A percentile compares a stretch with the other conserved stretches of the same genome.
phyloP scores from a whole-genome alignment of 495 filamentous ascomycete genomes.

The Cercophora newfieldiana region DNA sequence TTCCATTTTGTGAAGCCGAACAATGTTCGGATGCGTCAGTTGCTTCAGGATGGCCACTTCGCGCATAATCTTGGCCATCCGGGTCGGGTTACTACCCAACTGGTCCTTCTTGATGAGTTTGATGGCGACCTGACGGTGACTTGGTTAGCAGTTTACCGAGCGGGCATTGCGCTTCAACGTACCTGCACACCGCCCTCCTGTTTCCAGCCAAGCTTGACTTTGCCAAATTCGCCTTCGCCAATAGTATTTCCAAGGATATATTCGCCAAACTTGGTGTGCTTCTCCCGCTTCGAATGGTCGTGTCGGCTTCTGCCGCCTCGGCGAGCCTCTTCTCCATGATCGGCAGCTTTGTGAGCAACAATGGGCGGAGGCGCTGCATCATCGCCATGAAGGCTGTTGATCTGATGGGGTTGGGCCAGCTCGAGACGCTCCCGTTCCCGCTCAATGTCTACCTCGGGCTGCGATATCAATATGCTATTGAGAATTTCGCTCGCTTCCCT shows the following conservation, averaged over 20 bases:
- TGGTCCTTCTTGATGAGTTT: constrained; percentile 94
- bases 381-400: constrained; percentile 42
- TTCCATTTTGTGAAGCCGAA: constrained; percentile 96
- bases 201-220: constrained; percentile 99
- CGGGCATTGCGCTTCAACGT: constrained; percentile 23
- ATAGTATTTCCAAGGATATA: constrained; percentile 97
- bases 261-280: constrained; percentile 88
- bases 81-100: constrained; percentile 79
- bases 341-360: constrained; percentile 43
- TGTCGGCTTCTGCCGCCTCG: constrained; percentile 70
- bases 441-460: constrained; percentile 75
- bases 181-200: constrained; percentile 83
- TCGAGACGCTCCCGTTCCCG: constrained; percentile 72
- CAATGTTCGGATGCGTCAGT: constrained; percentile 91
- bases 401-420: constrained; percentile 58
- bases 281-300: constrained; percentile 66
- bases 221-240: constrained; percentile 97
- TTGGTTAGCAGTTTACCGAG: not conserved
- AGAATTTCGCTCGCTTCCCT: constrained; percentile 71
- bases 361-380: constrained; percentile 56
- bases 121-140: constrained; percentile 75
- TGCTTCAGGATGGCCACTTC: constrained; percentile 89
- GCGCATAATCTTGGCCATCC: constrained; percentile 94
- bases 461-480: constrained; percentile 74
- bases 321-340: constrained; percentile 61